Base-by-base conservation (phyloP, 352 stramenopile genomes). In the Phytophthora pini region DNA sequence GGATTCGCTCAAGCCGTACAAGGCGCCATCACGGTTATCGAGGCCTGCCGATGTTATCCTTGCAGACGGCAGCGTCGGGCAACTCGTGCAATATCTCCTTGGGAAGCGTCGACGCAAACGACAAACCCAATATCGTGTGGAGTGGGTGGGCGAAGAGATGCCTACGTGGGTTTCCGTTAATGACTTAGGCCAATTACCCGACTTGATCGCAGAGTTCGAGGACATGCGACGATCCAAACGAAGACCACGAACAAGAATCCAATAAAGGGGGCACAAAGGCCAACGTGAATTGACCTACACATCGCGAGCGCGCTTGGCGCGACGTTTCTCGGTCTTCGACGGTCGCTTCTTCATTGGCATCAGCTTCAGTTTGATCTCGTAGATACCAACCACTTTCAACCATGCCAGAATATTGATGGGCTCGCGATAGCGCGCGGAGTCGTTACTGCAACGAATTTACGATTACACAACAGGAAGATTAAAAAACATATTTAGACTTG, bases 71-170 rank as follows among this genome's bases (percentile, higher is more conserved):
- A 56, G 9, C 6, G 24, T 70, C 7, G 46, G 46, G 0, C 61
- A 69, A 38, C 2, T 69, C 1, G 46, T 59, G 0, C 34, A 69
- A 2, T 22, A 29, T 0, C 26, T 64, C 1, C 22, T 49, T 2
- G 39, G 40, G 12, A 64, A 64, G 22, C 31, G 39, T 6, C n/a
- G 0, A 2, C 61, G 4, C 5, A 64, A 43, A 41, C 27, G 31
- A 32, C 31, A 20, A 15, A 70, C 40, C 0, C 26, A 65, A 59
- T 65, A 55, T 17, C 17, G 0, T 17, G 49, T 60, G 41, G 49
- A 56, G 58, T 66, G 49, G 40, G 49, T 66, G 32, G 36, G 20
- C 3, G 51, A 63, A 22, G 44, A 36, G 36, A 47, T 43, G 10
- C 22, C 29, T 3, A 60, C 41, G 0, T 61, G 43, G 60, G 32